Evolutionary conservation across 495 filamentous ascomycete genomes (phyloP).

Genomic region (Pseudoneurospora amorphoporcata): DNA sequence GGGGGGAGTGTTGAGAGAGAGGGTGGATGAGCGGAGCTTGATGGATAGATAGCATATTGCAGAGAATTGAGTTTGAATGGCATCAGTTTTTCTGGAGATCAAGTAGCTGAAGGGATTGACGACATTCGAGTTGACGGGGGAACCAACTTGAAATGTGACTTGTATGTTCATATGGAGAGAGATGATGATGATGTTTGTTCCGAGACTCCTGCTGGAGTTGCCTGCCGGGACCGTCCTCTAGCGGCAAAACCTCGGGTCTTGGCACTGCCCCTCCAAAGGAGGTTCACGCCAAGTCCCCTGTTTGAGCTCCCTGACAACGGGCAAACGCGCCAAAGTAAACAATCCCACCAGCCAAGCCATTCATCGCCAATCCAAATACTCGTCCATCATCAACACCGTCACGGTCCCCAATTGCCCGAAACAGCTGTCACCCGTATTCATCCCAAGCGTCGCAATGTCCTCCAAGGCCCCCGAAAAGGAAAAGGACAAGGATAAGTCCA

Average conservation of each 20-base stretch:
- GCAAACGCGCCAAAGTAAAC: not conserved
- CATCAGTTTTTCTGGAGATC: not conserved
- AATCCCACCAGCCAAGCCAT: not conserved
- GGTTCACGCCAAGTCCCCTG: not conserved
- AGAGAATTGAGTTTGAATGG: not conserved
- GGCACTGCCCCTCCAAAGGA: not conserved
- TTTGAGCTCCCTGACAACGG: not conserved
- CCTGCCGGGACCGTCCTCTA: not conserved
- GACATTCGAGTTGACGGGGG: not conserved
- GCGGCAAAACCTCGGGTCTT: not conserved
- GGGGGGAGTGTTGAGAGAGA: not conserved
- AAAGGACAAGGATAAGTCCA: conserved; percentile 85
- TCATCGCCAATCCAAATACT: not conserved
- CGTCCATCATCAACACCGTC: not conserved
- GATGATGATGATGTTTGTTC: too few relatives aligned
- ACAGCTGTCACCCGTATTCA: not conserved
- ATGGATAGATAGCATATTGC: not conserved
- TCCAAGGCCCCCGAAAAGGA: conserved; percentile 23
- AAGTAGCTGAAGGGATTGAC: not conserved
- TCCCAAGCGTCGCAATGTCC: conserved; percentile 4
- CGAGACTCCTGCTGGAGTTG: not conserved
- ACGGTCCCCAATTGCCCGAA: not conserved
- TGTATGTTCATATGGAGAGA: too few relatives aligned
- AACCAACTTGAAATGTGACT: not conserved
- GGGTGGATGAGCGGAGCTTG: not conserved